Evolutionary conservation across 2,329 filamentous ascomycete genomes (phyloP), one percentile per base, ranked within the genome.

Genomic region (Arthrobotrys megalospora): DNA sequence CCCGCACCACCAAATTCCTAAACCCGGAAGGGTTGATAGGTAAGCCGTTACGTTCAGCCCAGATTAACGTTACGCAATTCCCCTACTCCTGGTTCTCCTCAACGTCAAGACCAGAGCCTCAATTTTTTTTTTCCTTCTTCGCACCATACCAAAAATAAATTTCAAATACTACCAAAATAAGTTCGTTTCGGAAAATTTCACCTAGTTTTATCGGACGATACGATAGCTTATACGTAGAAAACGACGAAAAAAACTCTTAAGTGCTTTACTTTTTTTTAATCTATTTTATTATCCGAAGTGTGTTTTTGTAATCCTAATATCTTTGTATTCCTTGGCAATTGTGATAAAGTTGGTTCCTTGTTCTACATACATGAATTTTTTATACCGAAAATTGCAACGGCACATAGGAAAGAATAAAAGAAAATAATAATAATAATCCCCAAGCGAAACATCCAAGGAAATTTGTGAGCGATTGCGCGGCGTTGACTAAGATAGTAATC

Each of bases 71-170:
- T 78, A 71, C 73, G 65, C 64, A 69, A 76, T 52, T 47, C 69
- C 36, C 34, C 28, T 43, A 8, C 52, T 16, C 52, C 19, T 6
- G 52, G n/a, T 32, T 28, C 24, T n/a, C 52, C 50, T 14, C 67
- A 58, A 71, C 75, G 52, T 72, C 62, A 68, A 45, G 32, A 45
- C 19, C 43, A 78, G 75, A 78, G 75, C 75, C 75, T 71, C 75
- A 78, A 58, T 38, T 8, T 36, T 32, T 24, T 19, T 58, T 21
- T 38, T 16, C 34, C 34, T n/a, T 4, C 24, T 28, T 28, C 24
- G 24, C 24, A 28, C 24, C 24, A 28, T 28, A 28, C 24, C 24
- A 34, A 66, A 65, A 76, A 66, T 60, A 43, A 60, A 43, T 43
- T 58, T 52, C 63, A 68, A 75, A 67, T 75, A 53, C 36, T 41